These are phyloP conservation scores for Ormosia semicastrata DNA, from an alignment of 306 rosid genomes.

Conservation along the genomic window DNA sequence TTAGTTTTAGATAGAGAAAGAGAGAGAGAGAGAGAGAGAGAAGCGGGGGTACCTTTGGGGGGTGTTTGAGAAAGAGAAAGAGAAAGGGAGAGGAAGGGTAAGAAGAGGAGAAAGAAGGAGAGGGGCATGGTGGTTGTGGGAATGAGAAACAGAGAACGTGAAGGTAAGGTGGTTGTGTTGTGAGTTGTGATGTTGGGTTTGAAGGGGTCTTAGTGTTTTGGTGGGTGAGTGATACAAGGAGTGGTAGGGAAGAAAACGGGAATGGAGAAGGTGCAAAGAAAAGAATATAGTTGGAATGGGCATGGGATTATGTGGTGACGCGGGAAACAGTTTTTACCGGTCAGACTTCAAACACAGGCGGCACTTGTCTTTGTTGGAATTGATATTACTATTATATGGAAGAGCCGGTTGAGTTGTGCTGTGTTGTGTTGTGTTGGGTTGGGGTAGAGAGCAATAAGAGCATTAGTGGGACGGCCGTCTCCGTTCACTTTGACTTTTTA, in stretches of 20 bases:
- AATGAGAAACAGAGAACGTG: background rate
- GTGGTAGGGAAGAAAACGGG: slow-evolving; percentile 1
- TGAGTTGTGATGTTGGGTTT: background rate
- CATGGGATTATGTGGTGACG: slow-evolving; percentile 23
- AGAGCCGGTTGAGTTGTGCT: background rate
- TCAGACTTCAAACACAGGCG: background rate
- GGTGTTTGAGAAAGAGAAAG: slow-evolving; percentile 33
- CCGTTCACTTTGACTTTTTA: background rate
- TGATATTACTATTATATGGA: too few relatives aligned
- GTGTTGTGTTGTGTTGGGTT: background rate
- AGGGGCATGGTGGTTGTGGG: slow-evolving; percentile 41
- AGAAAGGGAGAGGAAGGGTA: slow-evolving; percentile 33
- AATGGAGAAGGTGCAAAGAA: slow-evolving; percentile 37
- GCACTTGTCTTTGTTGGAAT: background rate
- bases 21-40: slow-evolving; percentile 25
- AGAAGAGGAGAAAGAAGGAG: slow-evolving; percentile 37
- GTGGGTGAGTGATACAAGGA: slow-evolving; percentile 20
- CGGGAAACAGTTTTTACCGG: slow-evolving; percentile 55
- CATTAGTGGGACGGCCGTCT: slow-evolving; percentile 28
- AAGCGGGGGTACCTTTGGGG: slow-evolving; percentile 45
- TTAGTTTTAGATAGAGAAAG: slow-evolving; percentile 16
- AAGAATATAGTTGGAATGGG: slow-evolving; percentile 29
- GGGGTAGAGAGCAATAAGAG: slow-evolving; percentile 11
- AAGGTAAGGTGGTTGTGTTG: background rate
- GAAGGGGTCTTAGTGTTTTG: slow-evolving; percentile 37